Conservation (phyloP, 2,329 filamentous ascomycete species). For the Fusarium succisae region DNA sequence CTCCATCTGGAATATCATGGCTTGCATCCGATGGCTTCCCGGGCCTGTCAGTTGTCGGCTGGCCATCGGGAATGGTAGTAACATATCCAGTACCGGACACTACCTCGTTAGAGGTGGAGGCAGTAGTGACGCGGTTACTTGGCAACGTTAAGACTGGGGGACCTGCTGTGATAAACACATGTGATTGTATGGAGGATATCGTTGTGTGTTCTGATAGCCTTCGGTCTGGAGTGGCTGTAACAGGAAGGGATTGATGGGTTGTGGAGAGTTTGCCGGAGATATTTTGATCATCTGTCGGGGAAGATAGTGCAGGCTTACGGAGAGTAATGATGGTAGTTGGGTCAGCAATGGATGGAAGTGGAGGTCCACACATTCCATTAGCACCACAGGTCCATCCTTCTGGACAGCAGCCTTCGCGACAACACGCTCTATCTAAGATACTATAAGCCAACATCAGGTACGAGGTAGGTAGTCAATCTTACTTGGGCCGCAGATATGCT, state of each 20-base stretch:
- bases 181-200: neutral
- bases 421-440: neutral
- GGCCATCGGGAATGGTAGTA: accelerated
- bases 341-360: neutral
- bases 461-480: neutral
- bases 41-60: accelerated
- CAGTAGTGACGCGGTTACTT: neutral
- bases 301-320: neutral
- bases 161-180: neutral
- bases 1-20: accelerated
- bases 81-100: accelerated
- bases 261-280: accelerated
- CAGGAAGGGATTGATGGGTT: accelerated
- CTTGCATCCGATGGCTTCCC: neutral
- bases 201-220: neutral
- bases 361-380: neutral
- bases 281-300: accelerated
- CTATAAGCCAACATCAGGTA: neutral
- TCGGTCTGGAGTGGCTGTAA: neutral
- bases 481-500: neutral
- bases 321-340: neutral
- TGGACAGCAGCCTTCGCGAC: neutral
- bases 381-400: neutral
- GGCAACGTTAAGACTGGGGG: neutral
- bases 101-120: neutral